Conservation (phyloP, 768 basidiomycete species). For the Leccinum ochraceum region DNA sequence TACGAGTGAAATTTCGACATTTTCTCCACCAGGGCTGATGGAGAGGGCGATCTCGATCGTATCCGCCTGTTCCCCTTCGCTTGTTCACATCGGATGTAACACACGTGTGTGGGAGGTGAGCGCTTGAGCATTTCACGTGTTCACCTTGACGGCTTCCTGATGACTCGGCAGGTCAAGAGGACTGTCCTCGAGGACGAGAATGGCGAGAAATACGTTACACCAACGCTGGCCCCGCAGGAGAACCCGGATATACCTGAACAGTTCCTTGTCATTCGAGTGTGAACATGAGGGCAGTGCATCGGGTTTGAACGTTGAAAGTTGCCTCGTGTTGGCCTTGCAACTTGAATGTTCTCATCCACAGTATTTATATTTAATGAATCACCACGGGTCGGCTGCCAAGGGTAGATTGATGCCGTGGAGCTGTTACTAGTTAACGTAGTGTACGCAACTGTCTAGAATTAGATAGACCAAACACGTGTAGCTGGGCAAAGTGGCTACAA, state of each 20-base stretch:
- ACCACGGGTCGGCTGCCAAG: background rate
- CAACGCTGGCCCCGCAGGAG: slow-evolving; percentile 54
- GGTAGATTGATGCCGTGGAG: background rate
- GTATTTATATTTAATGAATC: background rate
- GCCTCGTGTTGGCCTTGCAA: slow-evolving; percentile 2
- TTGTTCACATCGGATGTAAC: slow-evolving; percentile 67
- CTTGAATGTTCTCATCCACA: background rate
- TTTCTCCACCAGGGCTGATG: slow-evolving; percentile 21
- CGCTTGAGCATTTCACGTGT: slow-evolving; percentile 32
- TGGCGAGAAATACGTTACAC: slow-evolving; percentile 40
- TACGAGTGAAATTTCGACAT: slow-evolving; percentile 17
- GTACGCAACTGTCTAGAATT: slow-evolving; percentile 4
- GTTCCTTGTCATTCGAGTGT: slow-evolving; percentile 60
- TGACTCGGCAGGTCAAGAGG: slow-evolving; percentile 46
- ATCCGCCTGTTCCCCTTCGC: slow-evolving; percentile 47
- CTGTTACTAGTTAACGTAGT: background rate
- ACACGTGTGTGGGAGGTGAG: slow-evolving; percentile 70
- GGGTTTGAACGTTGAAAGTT: background rate
- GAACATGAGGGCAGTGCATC: slow-evolving; percentile 3
- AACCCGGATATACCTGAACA: slow-evolving; percentile 69
- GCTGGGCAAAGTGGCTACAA: slow-evolving; percentile 19
- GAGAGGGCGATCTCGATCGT: slow-evolving; percentile 47
- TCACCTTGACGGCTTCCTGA: background rate
- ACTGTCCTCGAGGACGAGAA: slow-evolving; percentile 37
- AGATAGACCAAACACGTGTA: slow-evolving; percentile 35